phyloP scores from a whole-genome alignment of 208 protist species.

The Leishmania braziliensis region DNA sequence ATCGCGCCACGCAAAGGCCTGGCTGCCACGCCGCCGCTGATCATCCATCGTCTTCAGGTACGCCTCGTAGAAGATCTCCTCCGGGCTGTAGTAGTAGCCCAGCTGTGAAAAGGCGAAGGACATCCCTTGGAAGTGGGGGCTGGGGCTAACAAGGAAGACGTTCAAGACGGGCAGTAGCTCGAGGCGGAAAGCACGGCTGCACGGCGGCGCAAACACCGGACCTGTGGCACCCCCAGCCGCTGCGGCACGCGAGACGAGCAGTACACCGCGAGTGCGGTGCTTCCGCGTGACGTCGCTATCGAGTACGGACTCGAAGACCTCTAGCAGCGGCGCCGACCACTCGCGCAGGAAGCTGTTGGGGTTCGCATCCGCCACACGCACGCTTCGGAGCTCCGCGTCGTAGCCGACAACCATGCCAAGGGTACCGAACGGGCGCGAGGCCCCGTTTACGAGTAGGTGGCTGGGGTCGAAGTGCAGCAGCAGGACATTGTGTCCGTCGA shows the following conservation, averaged over 20 bases:
- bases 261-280: slow-evolving; percentile 67
- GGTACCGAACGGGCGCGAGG: slow-evolving; percentile 68
- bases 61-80: slow-evolving; percentile 92
- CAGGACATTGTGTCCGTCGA: slow-evolving; percentile 40
- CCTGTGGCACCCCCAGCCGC: slow-evolving; percentile 3
- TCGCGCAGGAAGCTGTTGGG: slow-evolving; percentile 80
- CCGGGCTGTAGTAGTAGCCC: slow-evolving; percentile 83
- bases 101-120: slow-evolving; percentile 86
- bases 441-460: slow-evolving; percentile 68
- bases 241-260: slow-evolving; percentile 40
- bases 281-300: slow-evolving; percentile 49
- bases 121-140: slow-evolving; percentile 85
- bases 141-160: slow-evolving; percentile 84
- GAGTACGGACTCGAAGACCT: slow-evolving; percentile 59
- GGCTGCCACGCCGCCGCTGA: slow-evolving; percentile 80
- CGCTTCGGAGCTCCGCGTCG: slow-evolving; percentile 48
- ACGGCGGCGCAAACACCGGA: slow-evolving; percentile 44
- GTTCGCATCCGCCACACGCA: slow-evolving; percentile 71
- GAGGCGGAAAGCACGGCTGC: slow-evolving; percentile 55
- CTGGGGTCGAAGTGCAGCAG: slow-evolving; percentile 65
- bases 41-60: slow-evolving; percentile 89
- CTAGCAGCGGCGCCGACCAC: slow-evolving; percentile 64
- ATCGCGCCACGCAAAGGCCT: slow-evolving; percentile 89
- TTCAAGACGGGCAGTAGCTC: slow-evolving; percentile 81
- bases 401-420: slow-evolving; percentile 72